These are phyloP conservation scores for Bacidia gigantensis DNA, from an alignment of 495 filamentous ascomycete species.

Conservation along the genomic window DNA sequence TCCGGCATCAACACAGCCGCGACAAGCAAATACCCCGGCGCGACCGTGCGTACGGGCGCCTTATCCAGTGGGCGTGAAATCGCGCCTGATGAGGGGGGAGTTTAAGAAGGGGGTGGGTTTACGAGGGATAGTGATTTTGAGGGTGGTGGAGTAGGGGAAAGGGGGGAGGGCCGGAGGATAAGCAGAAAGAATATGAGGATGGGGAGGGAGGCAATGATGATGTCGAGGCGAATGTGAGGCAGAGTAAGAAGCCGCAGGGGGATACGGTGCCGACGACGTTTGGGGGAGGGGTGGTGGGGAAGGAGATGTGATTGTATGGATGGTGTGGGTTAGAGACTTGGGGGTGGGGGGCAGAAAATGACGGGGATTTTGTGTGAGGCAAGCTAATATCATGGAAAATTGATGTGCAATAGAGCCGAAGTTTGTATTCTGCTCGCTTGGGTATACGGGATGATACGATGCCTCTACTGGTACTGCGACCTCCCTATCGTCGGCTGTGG, in stretches of 20 bases:
- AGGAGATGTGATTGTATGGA: neutral
- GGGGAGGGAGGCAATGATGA: conserved; percentile 29
- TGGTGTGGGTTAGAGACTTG: neutral
- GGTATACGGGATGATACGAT: no score
- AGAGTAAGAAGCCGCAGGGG: conserved; percentile 5
- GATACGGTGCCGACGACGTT: neutral
- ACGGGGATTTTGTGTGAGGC: no score
- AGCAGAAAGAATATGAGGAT: conserved; percentile 23
- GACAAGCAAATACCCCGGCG: conserved; percentile 27
- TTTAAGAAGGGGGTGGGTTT: conserved; percentile 7
- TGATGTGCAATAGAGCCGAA: no score
- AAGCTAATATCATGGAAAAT: no score
- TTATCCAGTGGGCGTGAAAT: conserved; percentile 34
- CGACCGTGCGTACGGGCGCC: conserved; percentile 29
- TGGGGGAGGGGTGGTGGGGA: neutral
- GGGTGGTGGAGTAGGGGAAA: no score
- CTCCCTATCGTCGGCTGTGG: no score
- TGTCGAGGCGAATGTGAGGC: conserved; percentile 28
- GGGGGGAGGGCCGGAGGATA: conserved; percentile 34
- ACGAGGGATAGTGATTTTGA: conserved; percentile 39
- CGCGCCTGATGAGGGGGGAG: conserved; percentile 31
- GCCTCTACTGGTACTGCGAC: no score
- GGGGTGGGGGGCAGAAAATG: neutral
- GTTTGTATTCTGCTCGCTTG: no score
- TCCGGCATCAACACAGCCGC: conserved; percentile 33